phyloP scores from a whole-genome alignment of 2,329 filamentous ascomycete species.

The Tolypocladium tundrense region DNA sequence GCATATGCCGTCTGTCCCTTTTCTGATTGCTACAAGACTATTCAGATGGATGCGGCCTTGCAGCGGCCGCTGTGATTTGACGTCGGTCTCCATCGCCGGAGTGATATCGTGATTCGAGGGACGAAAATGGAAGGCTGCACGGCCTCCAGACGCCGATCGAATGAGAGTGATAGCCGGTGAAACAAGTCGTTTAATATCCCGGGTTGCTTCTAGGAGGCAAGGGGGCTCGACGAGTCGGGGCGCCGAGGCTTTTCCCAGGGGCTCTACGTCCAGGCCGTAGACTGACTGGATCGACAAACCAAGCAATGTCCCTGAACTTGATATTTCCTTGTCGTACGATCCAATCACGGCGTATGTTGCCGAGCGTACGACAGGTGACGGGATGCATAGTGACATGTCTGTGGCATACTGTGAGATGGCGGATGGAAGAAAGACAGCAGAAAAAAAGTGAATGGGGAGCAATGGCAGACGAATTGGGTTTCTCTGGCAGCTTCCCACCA shows the following conservation, averaged over 20 bases:
- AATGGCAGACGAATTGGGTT: not conserved
- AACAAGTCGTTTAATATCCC: not conserved
- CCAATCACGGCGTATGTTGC: not conserved
- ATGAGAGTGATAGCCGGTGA: not conserved
- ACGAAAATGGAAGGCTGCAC: no score
- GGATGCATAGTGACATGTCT: not conserved
- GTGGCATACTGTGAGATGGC: not conserved
- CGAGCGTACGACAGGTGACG: not conserved
- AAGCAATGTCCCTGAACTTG: not conserved
- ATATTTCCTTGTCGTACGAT: not conserved
- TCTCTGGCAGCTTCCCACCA: not conserved
- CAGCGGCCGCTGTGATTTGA: not conserved
- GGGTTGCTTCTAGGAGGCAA: not conserved
- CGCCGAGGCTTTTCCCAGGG: not conserved
- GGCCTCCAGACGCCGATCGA: no score
- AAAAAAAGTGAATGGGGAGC: not conserved
- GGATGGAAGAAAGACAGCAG: not conserved
- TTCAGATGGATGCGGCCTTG: not conserved
- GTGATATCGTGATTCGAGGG: not conserved
- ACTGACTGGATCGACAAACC: not conserved
- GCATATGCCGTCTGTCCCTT: not conserved
- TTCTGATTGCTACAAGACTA: not conserved
- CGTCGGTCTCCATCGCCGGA: not conserved
- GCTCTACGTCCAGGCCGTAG: not conserved
- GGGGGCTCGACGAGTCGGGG: not conserved